A percentile compares a stretch with the other conserved stretches of the same genome.
phyloP scores from a whole-genome alignment of 2,329 filamentous ascomycete species.

The Talaromyces atroroseus region DNA sequence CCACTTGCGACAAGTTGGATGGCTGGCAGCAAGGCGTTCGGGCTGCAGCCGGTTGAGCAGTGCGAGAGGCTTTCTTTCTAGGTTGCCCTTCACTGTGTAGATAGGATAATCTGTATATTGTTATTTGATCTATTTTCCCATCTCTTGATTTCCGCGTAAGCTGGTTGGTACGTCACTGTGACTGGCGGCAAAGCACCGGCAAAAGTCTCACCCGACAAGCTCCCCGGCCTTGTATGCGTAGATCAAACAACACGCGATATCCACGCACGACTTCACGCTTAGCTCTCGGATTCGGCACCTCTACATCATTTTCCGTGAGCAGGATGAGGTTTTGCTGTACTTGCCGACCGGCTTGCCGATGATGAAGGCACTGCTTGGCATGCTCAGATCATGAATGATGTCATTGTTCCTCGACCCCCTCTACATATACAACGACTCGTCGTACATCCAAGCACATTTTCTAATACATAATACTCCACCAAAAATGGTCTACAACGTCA shows the following conservation, averaged over 20 bases:
- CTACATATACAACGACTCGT: no score
- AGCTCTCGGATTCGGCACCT: background rate
- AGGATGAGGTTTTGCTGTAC: background rate
- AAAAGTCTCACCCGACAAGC: background rate
- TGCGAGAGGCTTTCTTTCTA: conserved; percentile 15
- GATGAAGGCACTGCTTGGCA: background rate
- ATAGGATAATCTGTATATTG: no score
- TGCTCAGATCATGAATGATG: background rate
- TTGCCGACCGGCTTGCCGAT: background rate
- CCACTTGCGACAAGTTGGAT: conserved; percentile 20
- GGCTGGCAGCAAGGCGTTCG: conserved; percentile 20
- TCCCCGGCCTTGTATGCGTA: no score
- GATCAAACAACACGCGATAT: no score
- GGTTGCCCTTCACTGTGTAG: no score
- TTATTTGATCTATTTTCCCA: no score
- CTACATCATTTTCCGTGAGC: background rate
- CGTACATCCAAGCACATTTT: background rate
- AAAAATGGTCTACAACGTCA: conserved; percentile 22
- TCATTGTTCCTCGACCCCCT: background rate
- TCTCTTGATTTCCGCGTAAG: background rate
- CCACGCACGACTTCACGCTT: background rate
- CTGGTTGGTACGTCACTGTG: background rate
- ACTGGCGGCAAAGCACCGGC: background rate
- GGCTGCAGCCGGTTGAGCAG: conserved; percentile 18
- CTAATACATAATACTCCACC: no score